Evolutionary conservation across 495 filamentous ascomycete species (phyloP).

Genomic region (Xylaria cubensis): DNA sequence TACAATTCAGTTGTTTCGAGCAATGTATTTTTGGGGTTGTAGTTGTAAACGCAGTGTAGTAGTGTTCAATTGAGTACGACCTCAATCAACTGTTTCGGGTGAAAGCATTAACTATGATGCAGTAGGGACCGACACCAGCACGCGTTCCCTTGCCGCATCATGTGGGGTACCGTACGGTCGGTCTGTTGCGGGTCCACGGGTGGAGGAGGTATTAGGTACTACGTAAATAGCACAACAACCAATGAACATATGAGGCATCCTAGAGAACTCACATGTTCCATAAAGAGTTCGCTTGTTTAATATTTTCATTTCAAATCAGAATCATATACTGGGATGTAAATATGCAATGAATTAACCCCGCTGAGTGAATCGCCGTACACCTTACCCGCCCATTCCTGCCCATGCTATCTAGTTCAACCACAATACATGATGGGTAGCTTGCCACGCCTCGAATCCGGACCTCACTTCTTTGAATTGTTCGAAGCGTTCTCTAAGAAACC

Average conservation of each 20-base stretch:
- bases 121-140: not conserved
- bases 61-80: not conserved
- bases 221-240: not conserved
- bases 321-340: slow-evolving; percentile 11
- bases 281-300: not conserved
- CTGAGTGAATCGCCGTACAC: not conserved
- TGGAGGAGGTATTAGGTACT: not conserved
- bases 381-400: not conserved
- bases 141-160: slow-evolving; percentile 12
- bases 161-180: slow-evolving; percentile 12
- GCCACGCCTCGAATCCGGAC: not conserved
- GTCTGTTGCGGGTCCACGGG: not conserved
- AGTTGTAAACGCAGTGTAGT: not conserved
- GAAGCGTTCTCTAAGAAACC: slow-evolving; percentile 67
- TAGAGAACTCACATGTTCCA: not conserved
- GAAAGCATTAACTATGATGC: too few species aligned
- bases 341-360: slow-evolving; percentile 17
- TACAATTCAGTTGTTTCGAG: not conserved
- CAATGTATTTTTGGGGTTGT: not conserved
- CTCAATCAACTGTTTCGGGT: not conserved
- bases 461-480: slow-evolving; percentile 30
- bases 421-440: not conserved
- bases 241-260: not conserved
- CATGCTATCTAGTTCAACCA: not conserved
- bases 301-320: not conserved